Evolutionary conservation across 2,329 filamentous ascomycete species (phyloP), one percentile per base, ranked within the genome.

Genomic region (Aaosphaeria pasadenensis): DNA sequence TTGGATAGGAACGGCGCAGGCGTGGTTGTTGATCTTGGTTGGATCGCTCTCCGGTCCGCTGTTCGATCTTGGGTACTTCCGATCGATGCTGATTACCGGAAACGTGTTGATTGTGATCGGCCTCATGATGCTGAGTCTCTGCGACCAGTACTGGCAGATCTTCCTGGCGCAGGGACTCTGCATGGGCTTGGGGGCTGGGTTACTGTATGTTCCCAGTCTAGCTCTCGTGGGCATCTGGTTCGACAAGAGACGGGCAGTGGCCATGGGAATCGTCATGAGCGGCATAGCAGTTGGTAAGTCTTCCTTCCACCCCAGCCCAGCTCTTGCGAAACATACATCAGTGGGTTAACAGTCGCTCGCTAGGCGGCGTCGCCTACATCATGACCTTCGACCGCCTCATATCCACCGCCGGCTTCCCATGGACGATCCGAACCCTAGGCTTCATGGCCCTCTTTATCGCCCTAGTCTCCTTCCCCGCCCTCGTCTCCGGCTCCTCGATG

Each of bases 61-160:
- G 42, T 73, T 88, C 49, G 74, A 77, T 44, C 53, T 70, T 7
- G 74, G 74, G 2, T 74, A 73, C 46, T 75, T 75, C 56, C 65
- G 70, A 1, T 60, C 83, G 2, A 57, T 82, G 30, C 52, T 67
- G 42, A 49, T 62, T 46, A 51, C 58, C 2, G 82, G 83, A 11
- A 77, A 76, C 2, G 80, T 51, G 62, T 72, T 70, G 2, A 76
- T 83, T 39, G 77, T 86, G 4, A 78, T 85, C 45, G 79, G 81
- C 4, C 65, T 86, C 7, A 84, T 86, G 80, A 84, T 85, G 81
- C 71, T 81, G 1, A 79, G 75, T 24, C 61, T 86, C 53, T 82
- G 70, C 42, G 77, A 70, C 4, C 55, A 76, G 44, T 81, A 80
- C 54, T 81, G 78, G 61, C 78, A 81, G 48, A 74, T 80, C 45